These are phyloP conservation scores for Linnemannia hyalina DNA, from an alignment of 192 early-diverging fungal genomes.

Conservation along the genomic window DNA sequence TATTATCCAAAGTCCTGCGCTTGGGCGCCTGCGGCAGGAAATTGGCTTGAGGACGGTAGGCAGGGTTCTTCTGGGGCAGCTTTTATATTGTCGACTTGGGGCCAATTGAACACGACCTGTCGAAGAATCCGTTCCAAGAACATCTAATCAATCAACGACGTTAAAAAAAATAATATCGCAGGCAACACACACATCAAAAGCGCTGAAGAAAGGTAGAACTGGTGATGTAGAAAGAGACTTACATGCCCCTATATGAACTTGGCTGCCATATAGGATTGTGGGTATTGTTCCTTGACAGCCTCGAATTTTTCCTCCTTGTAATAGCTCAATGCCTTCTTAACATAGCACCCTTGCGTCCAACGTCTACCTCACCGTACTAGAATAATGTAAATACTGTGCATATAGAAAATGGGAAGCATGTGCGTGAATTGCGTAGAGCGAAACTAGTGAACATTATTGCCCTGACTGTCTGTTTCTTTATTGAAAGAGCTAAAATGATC, in stretches of 20 bases:
- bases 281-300: not conserved
- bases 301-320: not conserved
- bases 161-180: not conserved
- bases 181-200: no score
- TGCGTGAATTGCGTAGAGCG: no score
- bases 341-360: no score
- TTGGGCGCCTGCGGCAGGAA: constrained; percentile 19
- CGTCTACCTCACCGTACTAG: no score
- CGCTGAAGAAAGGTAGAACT: not conserved
- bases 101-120: constrained; percentile 18
- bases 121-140: constrained; percentile 2
- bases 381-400: no score
- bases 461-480: no score
- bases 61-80: not conserved
- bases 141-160: not conserved
- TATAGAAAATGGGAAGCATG: no score
- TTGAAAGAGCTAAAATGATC: no score
- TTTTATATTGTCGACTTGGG: constrained; percentile 9
- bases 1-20: not conserved
- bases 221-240: not conserved
- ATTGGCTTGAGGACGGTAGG: constrained; percentile 18
- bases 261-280: not conserved
- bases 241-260: not conserved
- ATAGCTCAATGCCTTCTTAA: not conserved
- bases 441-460: no score